Evolutionary conservation across 331 rosid genomes (phyloP).

Genomic region (Arachis monticola): DNA sequence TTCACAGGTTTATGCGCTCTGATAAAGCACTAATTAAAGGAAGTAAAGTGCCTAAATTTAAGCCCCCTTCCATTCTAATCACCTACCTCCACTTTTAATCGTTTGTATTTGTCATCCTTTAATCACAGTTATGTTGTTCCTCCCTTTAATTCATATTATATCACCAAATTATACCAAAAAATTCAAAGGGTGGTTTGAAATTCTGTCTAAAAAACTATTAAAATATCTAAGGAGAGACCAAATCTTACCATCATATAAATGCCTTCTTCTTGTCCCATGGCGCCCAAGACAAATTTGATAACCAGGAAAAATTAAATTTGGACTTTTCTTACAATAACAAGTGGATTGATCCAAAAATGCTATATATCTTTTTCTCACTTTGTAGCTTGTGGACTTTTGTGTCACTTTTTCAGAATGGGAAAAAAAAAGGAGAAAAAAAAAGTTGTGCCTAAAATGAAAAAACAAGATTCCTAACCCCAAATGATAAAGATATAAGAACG

Average conservation of each 20-base stretch:
- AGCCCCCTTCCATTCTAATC: conserved; percentile 24
- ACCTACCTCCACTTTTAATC: conserved; percentile 16
- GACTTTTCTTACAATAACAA: conserved; percentile 4
- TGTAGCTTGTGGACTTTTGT: conserved; percentile 39
- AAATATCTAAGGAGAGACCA: background rate
- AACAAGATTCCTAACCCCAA: conserved; percentile 53
- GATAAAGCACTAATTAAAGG: conserved; percentile 44
- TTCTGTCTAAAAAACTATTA: background rate
- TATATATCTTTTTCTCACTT: conserved; percentile 8
- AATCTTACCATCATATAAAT: background rate
- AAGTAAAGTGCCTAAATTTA: conserved; percentile 7
- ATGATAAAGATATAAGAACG: conserved; percentile 38
- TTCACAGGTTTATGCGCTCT: conserved; percentile 33
- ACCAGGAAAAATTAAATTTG: background rate
- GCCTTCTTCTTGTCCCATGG: conserved; percentile 15
- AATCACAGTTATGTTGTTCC: background rate
- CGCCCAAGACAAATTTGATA: conserved; percentile 31
- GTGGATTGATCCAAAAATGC: conserved; percentile 6
- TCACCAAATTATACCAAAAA: background rate
- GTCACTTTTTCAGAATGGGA: conserved; percentile 35
- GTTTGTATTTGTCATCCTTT: background rate
- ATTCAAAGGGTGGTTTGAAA: background rate
- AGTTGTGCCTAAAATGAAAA: conserved; percentile 29
- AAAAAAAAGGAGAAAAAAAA: background rate
- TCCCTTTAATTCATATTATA: background rate